phyloP scores from a whole-genome alignment of 176 grass and related monocot genomes.

The Carex pumila region DNA sequence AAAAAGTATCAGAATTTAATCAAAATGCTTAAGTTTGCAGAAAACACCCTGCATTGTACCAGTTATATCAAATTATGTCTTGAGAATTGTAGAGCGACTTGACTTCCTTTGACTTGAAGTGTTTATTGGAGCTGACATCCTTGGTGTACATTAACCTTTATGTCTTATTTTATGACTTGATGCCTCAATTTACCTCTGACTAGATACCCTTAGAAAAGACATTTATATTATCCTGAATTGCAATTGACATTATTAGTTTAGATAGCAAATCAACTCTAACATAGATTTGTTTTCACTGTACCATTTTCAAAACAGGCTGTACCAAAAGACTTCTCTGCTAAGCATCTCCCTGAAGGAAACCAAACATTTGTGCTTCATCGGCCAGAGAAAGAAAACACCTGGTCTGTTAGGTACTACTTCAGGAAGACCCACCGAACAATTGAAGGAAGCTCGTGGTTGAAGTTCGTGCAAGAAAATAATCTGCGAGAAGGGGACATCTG shows the following conservation, averaged over 20 bases:
- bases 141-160: too few relatives aligned
- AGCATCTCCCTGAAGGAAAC: slow-evolving; percentile 17
- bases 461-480: slow-evolving; percentile 30
- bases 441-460: not conserved
- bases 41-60: too few relatives aligned
- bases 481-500: slow-evolving; percentile 34
- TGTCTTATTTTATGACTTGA: too few relatives aligned
- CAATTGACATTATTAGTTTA: not conserved
- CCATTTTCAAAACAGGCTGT: slow-evolving; percentile 18
- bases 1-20: too few relatives aligned
- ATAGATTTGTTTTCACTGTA: not conserved
- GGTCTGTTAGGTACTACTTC: not conserved
- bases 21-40: too few relatives aligned
- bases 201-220: too few relatives aligned
- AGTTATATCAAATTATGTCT: too few relatives aligned
- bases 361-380: not conserved
- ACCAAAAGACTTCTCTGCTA: slow-evolving; percentile 5
- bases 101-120: too few relatives aligned
- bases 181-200: too few relatives aligned
- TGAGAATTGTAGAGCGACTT: too few relatives aligned
- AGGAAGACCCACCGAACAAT: not conserved
- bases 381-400: not conserved
- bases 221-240: not conserved
- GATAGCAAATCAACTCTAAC: not conserved
- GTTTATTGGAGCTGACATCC: too few relatives aligned